Evolutionary conservation across 148 eudicot species (phyloP), one percentile per base, ranked within the genome.

Genomic region (Suaeda aralocaspica): DNA sequence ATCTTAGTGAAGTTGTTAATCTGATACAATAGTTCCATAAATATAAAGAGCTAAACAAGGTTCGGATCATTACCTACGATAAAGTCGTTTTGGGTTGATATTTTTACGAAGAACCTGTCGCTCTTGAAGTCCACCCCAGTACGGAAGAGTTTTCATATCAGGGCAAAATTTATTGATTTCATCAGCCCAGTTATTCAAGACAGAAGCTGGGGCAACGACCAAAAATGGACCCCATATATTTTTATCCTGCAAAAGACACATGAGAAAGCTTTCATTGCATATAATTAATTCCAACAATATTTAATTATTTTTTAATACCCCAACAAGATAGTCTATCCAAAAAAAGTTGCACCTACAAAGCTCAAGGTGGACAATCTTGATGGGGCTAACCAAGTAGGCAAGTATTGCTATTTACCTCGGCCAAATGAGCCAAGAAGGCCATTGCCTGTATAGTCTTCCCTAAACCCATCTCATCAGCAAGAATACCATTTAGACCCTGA

Each of bases 151-250:
- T 80, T 89, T 94, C 77, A 94, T 70, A 77, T 89, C 98, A 66
- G 98, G 98, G 76, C 98, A 94, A 81, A 94, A 94, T 72, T 88
- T 95, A 72, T 92, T 81, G 72, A 94, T 91, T 80, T 94, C 98
- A 82, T 94, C 98, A 73, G 91, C 97, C 98, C 98, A 94, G 73
- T 94, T 94, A 78, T 86, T 94, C 85, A 94, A 86, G 74, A 94
- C 98, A 56, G 98, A 94, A 57, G 98, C 92, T 69, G 98, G 98
- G 57, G 98, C 98, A 84, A 91, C 97, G 67, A 94, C 96, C 58
- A 94, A 81, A 82, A 94, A 94, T 63, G 98, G 98, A 14, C 98
- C 98, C 98, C 98, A 94, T 72, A 91, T 94, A 79, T 91, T 94
- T 74, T 94, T 94, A 65, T 89, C 98, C 98, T 94, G 80, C 28